Percentiles rank a stretch among this genome's conserved stretches.
phyloP scores from a whole-genome alignment of 140 eudicot species.

The Oenanthe javanica region DNA sequence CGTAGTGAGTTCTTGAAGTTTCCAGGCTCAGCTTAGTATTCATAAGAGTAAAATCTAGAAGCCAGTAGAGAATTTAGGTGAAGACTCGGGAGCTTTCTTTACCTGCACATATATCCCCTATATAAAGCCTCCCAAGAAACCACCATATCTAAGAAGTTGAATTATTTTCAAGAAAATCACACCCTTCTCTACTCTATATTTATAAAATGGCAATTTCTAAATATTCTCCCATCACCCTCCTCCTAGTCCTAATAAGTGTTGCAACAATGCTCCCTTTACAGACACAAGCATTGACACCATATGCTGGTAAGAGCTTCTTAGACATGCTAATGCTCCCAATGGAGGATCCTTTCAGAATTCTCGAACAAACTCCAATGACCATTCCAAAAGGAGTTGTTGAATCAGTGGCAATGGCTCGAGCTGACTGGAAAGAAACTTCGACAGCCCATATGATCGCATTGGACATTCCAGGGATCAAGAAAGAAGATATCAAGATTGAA shows the following conservation, averaged over 20 bases:
- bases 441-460: constrained; percentile 36
- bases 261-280: background rate
- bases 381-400: constrained; percentile 26
- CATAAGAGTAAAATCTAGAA: background rate
- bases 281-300: background rate
- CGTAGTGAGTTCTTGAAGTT: background rate
- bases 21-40: background rate
- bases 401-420: constrained; percentile 25
- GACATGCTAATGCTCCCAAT: constrained; percentile 11
- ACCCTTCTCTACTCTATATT: background rate
- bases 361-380: constrained; percentile 51
- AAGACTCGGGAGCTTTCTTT: background rate
- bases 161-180: background rate
- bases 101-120: background rate
- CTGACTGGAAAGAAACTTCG: constrained; percentile 60
- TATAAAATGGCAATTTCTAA: background rate
- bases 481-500: constrained; percentile 53
- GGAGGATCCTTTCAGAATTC: constrained; percentile 38
- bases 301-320: background rate
- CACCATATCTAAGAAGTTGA: background rate
- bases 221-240: background rate
- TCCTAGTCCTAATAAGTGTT: background rate
- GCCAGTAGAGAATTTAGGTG: background rate
- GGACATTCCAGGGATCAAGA: constrained; percentile 57
- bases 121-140: background rate